Evolutionary conservation across 257 asterid genomes (phyloP).

Genomic region (Anisodus acutangulus): DNA sequence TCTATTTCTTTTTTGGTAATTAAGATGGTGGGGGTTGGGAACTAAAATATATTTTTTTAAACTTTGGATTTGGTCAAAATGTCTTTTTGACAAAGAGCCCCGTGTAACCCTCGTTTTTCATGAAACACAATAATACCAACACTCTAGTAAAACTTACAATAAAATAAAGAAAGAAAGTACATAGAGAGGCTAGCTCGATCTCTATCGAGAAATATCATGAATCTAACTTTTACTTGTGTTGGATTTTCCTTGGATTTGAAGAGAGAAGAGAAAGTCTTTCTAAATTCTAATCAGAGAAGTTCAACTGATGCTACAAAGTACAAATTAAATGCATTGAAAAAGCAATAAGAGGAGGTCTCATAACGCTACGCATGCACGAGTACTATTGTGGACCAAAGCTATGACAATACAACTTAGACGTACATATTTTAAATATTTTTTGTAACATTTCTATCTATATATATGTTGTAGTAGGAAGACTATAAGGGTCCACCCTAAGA

Average conservation of each 20-base stretch:
- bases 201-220: neutral
- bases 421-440: neutral
- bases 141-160: neutral
- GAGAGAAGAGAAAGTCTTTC: neutral
- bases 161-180: no score
- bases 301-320: neutral
- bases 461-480: neutral
- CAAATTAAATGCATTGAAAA: neutral
- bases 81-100: no score
- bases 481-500: neutral
- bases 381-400: neutral
- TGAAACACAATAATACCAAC: neutral
- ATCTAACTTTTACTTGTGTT: neutral
- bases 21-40: no score
- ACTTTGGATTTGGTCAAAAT: no score
- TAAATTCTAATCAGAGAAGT: neutral
- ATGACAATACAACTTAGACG: neutral
- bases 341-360: neutral
- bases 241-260: neutral
- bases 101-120: neutral
- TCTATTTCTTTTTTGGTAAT: no score
- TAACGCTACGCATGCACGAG: neutral
- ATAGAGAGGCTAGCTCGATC: no score
- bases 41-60: no score
- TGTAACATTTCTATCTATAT: neutral